Conservation (phyloP, 768 basidiomycete species). For the Mycena kentingensis region DNA sequence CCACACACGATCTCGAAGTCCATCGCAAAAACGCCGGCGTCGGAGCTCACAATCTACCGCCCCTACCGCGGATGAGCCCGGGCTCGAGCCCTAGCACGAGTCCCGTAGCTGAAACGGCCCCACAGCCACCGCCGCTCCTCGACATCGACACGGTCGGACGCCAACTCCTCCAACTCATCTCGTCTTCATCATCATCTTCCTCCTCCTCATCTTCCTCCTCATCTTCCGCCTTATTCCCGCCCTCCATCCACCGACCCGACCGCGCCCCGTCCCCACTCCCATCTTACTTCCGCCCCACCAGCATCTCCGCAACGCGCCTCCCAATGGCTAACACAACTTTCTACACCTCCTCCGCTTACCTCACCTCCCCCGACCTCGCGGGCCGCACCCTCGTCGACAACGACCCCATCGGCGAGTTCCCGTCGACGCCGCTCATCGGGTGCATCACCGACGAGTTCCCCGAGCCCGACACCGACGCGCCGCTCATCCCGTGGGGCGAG, state of each 20-base stretch:
- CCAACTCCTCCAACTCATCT: neutral
- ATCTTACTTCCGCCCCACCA: too few relatives aligned
- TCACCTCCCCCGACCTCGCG: neutral
- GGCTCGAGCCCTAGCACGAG: neutral
- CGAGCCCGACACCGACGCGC: too few relatives aligned
- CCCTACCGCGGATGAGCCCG: neutral
- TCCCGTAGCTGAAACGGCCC: neutral
- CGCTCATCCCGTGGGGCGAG: neutral
- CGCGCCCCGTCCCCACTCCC: too few relatives aligned
- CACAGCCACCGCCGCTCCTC: neutral
- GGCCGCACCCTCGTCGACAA: neutral
- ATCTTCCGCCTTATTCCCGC: too few relatives aligned
- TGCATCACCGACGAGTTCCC: neutral
- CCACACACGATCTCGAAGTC: slow-evolving; percentile 2
- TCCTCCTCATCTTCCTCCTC: too few relatives aligned
- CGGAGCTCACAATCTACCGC: neutral
- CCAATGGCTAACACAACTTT: too few relatives aligned
- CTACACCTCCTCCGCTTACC: neutral
- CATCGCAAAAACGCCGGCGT: neutral
- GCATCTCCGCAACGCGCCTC: too few relatives aligned
- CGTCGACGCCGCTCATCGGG: neutral
- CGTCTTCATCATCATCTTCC: neutral
- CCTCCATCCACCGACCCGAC: neutral
- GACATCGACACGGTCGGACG: neutral
- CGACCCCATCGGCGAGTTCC: neutral